Base-by-base conservation (phyloP, 2,329 filamentous ascomycete genomes). In the Leptographium lundbergii region DNA sequence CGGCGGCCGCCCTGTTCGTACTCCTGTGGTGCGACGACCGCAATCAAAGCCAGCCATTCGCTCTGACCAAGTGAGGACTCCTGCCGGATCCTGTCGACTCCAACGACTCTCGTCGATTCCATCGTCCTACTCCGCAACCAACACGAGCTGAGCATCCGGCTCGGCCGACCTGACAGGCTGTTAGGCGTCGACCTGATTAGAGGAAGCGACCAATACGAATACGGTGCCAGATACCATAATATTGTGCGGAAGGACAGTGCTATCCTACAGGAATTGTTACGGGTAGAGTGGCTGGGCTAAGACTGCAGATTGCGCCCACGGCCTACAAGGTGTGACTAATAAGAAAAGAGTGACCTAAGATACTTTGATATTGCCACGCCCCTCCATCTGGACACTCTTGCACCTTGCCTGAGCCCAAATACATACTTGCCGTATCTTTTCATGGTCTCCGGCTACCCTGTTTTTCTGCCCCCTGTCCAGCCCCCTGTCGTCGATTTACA, bases 301-400 rank as follows among this genome's bases (percentile, higher is more conserved):
- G n/a, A 27, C 45, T 57, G 36, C 57, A 54, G 36, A 56, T 56
- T 56, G 36, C 54, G 54, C 54, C 54, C 54, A 48, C 54, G 54
- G 29, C 27, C 29, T n/a, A 19, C 27, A 56, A 55, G 51, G 58
- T 61, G 59, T 65, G 61, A 64, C 63, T 65, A 62, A 64, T 59
- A 7, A 19, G 24, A 19, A 17, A 42, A 19, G 25, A 14, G 24
- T 53, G 36, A 25, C 9, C 10, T 47, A 61, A 61, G 52, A 51
- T 64, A 63, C 58, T 54, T 62, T 34, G 39, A 47, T 66, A 66
- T 54, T 27, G 54, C 47, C 65, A 66, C 65, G 14, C 65, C 62
- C 64, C 61, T 60, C 60, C 61, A 56, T 54, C 9, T 34, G 7
- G 32, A 34, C 32, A 34, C 32, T 29, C 2, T 29, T n/a, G n/a